Evolutionary conservation across 306 rosid species (phyloP), one percentile per base, ranked within the genome.

Genomic region (Erythrophleum fordii): DNA sequence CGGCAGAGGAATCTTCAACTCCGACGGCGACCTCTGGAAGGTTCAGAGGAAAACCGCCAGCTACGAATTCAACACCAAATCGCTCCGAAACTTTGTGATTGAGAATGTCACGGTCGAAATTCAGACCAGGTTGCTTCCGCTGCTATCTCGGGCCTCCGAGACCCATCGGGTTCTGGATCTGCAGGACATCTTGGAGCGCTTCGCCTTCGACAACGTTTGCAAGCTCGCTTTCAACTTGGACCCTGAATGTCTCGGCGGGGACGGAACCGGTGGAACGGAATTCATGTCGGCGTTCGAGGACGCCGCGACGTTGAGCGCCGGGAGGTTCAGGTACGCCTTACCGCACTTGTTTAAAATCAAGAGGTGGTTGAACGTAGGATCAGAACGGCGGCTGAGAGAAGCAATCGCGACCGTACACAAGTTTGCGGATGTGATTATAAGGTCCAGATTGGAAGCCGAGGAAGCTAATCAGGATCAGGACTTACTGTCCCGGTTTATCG

Each of bases 251-350:
- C 94, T 93, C 20, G 82, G 67, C 16, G 89, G 82, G 3, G 93
- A 85, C 8, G 84, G 81, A 3, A 56, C 84, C 13, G 9, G 77
- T 46, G 88, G 76, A 1, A 80, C 70, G 1, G 90, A 59, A 17
- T 91, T 91, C 87, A 90, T 89, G 98, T 20, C 11, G 13, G 95
- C 97, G 16, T 93, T 93, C 35, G 93, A 93, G 55, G 82, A 80
- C 11, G 94, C 94, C 25, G 75, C 94, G 0, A 59, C 31, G 9
- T 60, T 88, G 3, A 90, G 85, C 42, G 73, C 86, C 5, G 87
- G 84, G 16, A 85, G 92, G 78, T 88, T 89, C 80, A 9, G 78
- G 85, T 82, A 76, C 22, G 87, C 42, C 0, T 14, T 84, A 0
- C 87, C 85, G 0, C 3, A 25, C 0, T 0, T 71, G 8, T 86